Conservation (phyloP, 2,329 filamentous ascomycete species). For the Oidium heveae region DNA sequence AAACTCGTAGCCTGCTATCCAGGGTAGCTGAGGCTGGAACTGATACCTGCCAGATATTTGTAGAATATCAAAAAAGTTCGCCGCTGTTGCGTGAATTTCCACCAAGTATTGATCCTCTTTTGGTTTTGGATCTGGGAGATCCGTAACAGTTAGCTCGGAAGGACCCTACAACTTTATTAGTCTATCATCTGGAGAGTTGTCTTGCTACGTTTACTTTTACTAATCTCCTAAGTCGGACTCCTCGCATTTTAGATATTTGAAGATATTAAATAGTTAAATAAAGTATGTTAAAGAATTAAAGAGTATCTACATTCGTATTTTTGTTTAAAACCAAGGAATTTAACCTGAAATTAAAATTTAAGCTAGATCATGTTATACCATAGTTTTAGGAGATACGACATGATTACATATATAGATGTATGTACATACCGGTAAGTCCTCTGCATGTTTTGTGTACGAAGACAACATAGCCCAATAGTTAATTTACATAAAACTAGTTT, state of each 20-base stretch:
- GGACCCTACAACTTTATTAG: slow-evolving; percentile 30
- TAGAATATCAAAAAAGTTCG: slow-evolving; percentile 93
- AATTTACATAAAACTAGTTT: no score
- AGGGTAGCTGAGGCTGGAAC: slow-evolving; percentile 62
- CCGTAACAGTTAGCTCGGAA: slow-evolving; percentile 48
- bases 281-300: no score
- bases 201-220: slow-evolving; percentile 31
- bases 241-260: slow-evolving; percentile 32
- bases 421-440: no score
- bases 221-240: slow-evolving; percentile 48
- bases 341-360: no score
- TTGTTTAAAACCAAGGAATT: no score
- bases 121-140: slow-evolving; percentile 50
- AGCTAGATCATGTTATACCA: no score
- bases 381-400: no score
- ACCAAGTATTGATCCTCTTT: slow-evolving; percentile 58
- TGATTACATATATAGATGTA: no score
- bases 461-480: no score
- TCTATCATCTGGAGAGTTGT: neutral
- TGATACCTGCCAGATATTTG: slow-evolving; percentile 95
- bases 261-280: no score
- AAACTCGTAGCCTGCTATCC: slow-evolving; percentile 74
- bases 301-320: no score
- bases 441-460: no score
- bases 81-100: slow-evolving; percentile 61